Evolutionary conservation across 805 yeast species (phyloP).

Genomic region (Kuraishia cidri): DNA sequence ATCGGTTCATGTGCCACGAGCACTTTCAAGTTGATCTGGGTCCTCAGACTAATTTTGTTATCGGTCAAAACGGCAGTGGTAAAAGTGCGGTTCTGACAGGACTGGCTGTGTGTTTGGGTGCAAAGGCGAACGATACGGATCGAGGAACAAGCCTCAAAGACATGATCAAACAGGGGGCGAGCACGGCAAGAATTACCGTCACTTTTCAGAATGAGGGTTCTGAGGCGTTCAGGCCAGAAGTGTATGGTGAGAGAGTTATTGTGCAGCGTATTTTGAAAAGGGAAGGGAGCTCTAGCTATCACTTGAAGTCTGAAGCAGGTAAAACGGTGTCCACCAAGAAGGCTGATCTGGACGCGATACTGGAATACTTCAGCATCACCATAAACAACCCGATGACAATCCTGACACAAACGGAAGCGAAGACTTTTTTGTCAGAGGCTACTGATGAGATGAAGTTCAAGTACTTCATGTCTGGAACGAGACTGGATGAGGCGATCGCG

Average conservation of each 20-base stretch:
- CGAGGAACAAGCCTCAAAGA: constrained; percentile 68
- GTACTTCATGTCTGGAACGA: constrained; percentile 75
- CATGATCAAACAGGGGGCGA: constrained; percentile 69
- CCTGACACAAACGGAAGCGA: constrained; percentile 88
- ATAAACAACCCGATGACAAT: constrained; percentile 90
- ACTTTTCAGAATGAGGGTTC: constrained; percentile 54
- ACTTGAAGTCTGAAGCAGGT: constrained; percentile 42
- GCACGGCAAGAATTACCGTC: constrained; percentile 59
- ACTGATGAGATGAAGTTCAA: constrained; percentile 64
- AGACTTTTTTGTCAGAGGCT: constrained; percentile 76
- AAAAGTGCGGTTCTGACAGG: constrained; percentile 86
- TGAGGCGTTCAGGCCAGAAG: constrained; percentile 56
- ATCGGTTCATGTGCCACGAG: constrained; percentile 87
- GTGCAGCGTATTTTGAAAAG: constrained; percentile 59
- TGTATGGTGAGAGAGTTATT: constrained; percentile 59
- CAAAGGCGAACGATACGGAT: constrained; percentile 79
- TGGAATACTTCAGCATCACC: constrained; percentile 65
- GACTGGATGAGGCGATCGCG: constrained; percentile 54
- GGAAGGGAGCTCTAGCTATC: constrained; percentile 44
- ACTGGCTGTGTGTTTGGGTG: constrained; percentile 79
- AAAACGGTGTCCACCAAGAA: constrained; percentile 51
- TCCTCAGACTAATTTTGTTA: constrained; percentile 75
- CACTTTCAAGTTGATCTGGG: constrained; percentile 70
- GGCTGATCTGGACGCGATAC: constrained; percentile 55
- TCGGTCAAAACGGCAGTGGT: constrained; percentile 89